Evolutionary conservation across 2,329 filamentous ascomycete genomes (phyloP), one percentile per base, ranked within the genome.

Genomic region (Penicillium paneum): DNA sequence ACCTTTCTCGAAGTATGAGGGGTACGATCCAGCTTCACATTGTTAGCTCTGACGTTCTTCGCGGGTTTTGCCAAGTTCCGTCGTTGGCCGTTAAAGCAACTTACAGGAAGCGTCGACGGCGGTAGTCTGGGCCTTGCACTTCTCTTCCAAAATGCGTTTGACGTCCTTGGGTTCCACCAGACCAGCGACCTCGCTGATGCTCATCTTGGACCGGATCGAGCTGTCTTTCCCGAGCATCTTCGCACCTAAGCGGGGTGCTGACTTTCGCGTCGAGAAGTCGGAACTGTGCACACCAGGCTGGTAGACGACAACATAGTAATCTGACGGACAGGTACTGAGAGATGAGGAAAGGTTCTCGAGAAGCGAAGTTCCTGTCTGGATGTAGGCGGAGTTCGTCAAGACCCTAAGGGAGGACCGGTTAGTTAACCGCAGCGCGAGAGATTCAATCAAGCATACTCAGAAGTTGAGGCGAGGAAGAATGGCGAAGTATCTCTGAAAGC

Each of bases 401-500:
- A 75, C 63, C 56, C 75, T 77, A 62, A 19, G 49, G 54, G 52
- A 55, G 47, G 55, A 50, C 53, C 55, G 45, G 57, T 71, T 71
- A 69, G 64, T 63, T 67, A 53, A 54, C 40, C 19, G 49, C 43
- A 57, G 52, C 48, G 58, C 31, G 49, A 24, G 40, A 47, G 15
- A 19, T 39, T 24, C 19, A 47, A 38, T 44, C 24, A 34, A 60
- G 63, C 87, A 67, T 86, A 96, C 92, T 86, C 79, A 59, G 88
- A 83, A 42, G 88, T 93, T 31, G 93, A 97, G 72, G 95, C 87
- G 62, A 97, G 78, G 70, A 96, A 83, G 74, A 96, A 94, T 17
- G 94, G 93, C 51, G 90, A 92, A 2, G 92, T 91, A 74, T 96
- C 88, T 59, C 84, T 85, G 72, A 96, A 94, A 26, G 90, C 92